These are phyloP conservation scores for Lactarius pseudohatsudake DNA, from an alignment of 768 basidiomycete species.

Conservation along the genomic window DNA sequence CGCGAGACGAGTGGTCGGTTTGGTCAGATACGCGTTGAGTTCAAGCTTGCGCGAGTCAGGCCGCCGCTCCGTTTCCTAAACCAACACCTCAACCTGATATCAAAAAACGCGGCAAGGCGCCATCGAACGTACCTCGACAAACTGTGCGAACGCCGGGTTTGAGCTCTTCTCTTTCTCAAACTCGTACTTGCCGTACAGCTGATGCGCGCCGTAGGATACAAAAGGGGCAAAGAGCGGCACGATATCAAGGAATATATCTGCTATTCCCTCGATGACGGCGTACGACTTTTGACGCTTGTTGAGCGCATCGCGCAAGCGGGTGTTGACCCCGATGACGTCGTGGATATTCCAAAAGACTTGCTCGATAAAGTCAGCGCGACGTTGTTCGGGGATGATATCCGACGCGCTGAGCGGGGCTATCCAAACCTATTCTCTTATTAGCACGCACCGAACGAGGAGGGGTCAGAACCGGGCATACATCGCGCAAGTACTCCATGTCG, in stretches of 20 bases:
- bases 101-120: background rate
- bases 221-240: slow-evolving; percentile 91
- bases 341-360: slow-evolving; percentile 99
- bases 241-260: slow-evolving; percentile 84
- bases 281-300: slow-evolving; percentile 95
- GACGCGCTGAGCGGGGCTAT: slow-evolving; percentile 77
- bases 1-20: slow-evolving; percentile 97
- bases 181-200: slow-evolving; percentile 97
- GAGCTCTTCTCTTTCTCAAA: slow-evolving; percentile 98
- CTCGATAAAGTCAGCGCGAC: slow-evolving; percentile 81
- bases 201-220: slow-evolving; percentile 93
- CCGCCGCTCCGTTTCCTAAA: slow-evolving; percentile 81
- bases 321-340: slow-evolving; percentile 92
- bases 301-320: slow-evolving; percentile 85
- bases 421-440: slow-evolving; percentile 60
- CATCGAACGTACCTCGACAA: slow-evolving; percentile 77
- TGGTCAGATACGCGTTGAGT: slow-evolving; percentile 95
- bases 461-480: slow-evolving; percentile 46
- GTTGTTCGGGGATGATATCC: slow-evolving; percentile 71
- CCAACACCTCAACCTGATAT: slow-evolving; percentile 1
- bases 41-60: slow-evolving; percentile 97
- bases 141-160: slow-evolving; percentile 89
- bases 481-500: slow-evolving; percentile 96
- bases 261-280: slow-evolving; percentile 88
- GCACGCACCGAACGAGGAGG: slow-evolving; percentile 6